Conservation (phyloP, 768 basidiomycete species). For the Hortiboletus campestris region DNA sequence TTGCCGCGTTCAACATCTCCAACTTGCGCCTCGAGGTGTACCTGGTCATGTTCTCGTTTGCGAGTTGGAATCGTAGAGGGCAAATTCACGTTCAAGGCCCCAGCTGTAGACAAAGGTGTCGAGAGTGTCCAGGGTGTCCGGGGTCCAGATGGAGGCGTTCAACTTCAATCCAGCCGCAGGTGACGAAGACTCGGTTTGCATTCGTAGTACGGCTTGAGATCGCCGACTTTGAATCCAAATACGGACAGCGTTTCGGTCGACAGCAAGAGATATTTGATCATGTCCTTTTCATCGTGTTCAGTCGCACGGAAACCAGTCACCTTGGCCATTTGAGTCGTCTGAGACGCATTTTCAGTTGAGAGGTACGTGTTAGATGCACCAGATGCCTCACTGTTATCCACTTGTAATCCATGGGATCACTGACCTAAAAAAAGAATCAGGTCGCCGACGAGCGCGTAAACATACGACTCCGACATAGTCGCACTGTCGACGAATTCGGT, state of each 20-base stretch:
- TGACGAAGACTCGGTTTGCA: conserved; percentile 42
- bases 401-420: neutral
- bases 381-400: neutral
- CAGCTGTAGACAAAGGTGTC: conserved; percentile 58
- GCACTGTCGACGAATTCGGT: neutral
- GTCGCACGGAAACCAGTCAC: neutral
- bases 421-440: neutral
- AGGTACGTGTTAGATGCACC: neutral
- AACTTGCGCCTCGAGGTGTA: conserved; percentile 64
- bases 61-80: conserved; percentile 25
- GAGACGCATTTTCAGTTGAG: neutral
- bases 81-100: conserved; percentile 69
- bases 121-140: conserved; percentile 30
- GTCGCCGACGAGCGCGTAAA: neutral
- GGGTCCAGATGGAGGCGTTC: conserved; percentile 50
- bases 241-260: neutral
- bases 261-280: neutral
- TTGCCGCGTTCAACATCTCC: conserved; percentile 60
- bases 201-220: neutral
- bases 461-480: neutral
- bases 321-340: conserved; percentile 1
- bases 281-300: neutral
- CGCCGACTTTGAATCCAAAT: neutral
- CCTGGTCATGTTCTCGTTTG: conserved; percentile 45
- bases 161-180: conserved; percentile 44